Evolutionary conservation across 768 basidiomycete genomes (phyloP).

Genomic region (Scleroderma citrinum): DNA sequence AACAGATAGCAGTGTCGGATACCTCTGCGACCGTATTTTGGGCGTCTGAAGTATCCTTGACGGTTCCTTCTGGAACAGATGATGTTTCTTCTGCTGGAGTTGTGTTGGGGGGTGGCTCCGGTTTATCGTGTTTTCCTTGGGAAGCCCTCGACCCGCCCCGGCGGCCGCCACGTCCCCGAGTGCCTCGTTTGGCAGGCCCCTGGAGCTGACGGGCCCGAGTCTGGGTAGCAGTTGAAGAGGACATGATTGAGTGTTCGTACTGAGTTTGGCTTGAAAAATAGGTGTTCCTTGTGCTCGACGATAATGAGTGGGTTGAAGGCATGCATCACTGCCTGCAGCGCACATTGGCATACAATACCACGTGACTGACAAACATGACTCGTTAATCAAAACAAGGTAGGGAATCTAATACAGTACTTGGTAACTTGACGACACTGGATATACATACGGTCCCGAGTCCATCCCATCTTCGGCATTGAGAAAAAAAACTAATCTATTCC

Average conservation of each 20-base stretch:
- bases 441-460: too few species aligned
- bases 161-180: slow-evolving; percentile 15
- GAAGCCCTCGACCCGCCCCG: slow-evolving; percentile 7
- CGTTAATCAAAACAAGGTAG: too few species aligned
- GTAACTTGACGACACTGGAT: too few species aligned
- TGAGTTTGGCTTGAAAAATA: background rate
- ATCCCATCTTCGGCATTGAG: too few species aligned
- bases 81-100: background rate
- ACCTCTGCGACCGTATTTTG: slow-evolving; percentile 9
- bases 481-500: too few species aligned
- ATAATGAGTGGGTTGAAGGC: too few species aligned
- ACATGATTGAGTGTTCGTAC: slow-evolving; percentile 5
- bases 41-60: slow-evolving; percentile 1
- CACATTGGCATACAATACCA: background rate
- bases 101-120: background rate
- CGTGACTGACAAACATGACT: background rate
- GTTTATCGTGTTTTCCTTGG: background rate
- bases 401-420: too few species aligned
- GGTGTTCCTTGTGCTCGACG: too few species aligned
- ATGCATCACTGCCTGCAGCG: too few species aligned
- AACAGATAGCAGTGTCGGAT: slow-evolving; percentile 56
- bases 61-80: slow-evolving; percentile 1
- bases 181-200: slow-evolving; percentile 10
- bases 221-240: slow-evolving; percentile 15
- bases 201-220: background rate